These are phyloP conservation scores for Noccaea caerulescens DNA, from an alignment of 345 rosid genomes.

Conservation along the genomic window DNA sequence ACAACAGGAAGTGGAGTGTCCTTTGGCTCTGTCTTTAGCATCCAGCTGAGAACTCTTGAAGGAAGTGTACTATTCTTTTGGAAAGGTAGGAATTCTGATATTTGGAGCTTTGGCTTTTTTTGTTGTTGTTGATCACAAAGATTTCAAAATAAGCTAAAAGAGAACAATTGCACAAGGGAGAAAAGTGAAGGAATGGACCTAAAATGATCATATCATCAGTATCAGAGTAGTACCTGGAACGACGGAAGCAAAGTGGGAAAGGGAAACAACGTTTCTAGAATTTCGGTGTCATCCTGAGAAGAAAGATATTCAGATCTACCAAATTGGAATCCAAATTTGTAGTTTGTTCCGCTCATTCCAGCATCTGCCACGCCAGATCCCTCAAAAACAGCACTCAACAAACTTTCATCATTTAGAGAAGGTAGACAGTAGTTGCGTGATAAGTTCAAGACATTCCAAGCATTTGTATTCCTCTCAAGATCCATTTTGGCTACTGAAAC, in stretches of 20 bases:
- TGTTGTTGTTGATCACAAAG: constrained; percentile 36
- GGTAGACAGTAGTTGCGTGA: constrained; percentile 67
- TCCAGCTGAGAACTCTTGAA: constrained; percentile 76
- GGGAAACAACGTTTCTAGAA: constrained; percentile 81
- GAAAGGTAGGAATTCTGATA: constrained; percentile 81
- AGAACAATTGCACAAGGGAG: constrained; percentile 20
- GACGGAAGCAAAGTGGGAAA: constrained; percentile 94
- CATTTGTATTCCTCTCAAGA: constrained; percentile 56
- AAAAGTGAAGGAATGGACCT: constrained; percentile 14
- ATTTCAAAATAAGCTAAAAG: constrained; percentile 11
- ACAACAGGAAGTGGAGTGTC: constrained; percentile 74
- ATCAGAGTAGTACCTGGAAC: constrained; percentile 64
- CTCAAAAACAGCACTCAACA: constrained; percentile 68
- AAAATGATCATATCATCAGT: constrained; percentile 31
- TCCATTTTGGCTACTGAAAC: constrained; percentile 60
- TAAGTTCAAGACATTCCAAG: constrained; percentile 62
- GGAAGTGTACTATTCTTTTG: constrained; percentile 89
- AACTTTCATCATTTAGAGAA: constrained; percentile 71
- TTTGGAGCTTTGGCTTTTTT: constrained; percentile 62
- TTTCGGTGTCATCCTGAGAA: constrained; percentile 58
- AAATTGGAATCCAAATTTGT: constrained; percentile 75
- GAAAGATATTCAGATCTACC: constrained; percentile 61
- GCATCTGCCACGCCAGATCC: constrained; percentile 42
- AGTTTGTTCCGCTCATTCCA: constrained; percentile 64
- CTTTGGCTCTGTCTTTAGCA: constrained; percentile 63